phyloP scores from a whole-genome alignment of 176 grass and related monocot genomes.

The Oryza rufipogon region DNA sequence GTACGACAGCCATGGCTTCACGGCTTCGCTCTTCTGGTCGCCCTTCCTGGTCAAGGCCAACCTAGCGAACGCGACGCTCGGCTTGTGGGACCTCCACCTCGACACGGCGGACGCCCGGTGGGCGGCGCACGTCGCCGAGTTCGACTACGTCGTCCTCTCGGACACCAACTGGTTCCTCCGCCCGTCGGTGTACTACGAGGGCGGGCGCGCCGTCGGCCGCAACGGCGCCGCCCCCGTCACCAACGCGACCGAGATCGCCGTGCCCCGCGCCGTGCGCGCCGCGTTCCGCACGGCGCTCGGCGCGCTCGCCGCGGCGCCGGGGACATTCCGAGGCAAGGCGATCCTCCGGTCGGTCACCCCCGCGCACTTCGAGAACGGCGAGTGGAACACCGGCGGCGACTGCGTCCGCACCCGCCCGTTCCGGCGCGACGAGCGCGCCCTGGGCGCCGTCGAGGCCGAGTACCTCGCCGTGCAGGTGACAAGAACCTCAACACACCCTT shows the following conservation, averaged over 20 bases:
- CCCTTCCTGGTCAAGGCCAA: slow-evolving; percentile 63
- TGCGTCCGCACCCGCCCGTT: slow-evolving; percentile 55
- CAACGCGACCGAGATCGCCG: slow-evolving; percentile 50
- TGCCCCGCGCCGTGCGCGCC: slow-evolving; percentile 34
- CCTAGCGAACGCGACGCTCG: slow-evolving; percentile 51
- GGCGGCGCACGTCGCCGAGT: slow-evolving; percentile 44
- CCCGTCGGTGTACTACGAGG: slow-evolving; percentile 50
- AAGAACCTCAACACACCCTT: too few species aligned
- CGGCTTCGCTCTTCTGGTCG: slow-evolving; percentile 63
- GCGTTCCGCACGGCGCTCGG: slow-evolving; percentile 59
- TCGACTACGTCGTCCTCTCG: slow-evolving; percentile 56
- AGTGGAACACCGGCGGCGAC: slow-evolving; percentile 75
- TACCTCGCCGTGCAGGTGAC: slow-evolving; percentile 45
- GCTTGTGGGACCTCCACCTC: slow-evolving; percentile 62
- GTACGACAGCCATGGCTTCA: slow-evolving; percentile 52
- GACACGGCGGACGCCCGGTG: slow-evolving; percentile 55
- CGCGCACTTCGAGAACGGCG: slow-evolving; percentile 68
- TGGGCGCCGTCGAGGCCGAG: slow-evolving; percentile 52
- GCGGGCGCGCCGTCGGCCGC: slow-evolving; percentile 37
- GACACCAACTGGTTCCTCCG: slow-evolving; percentile 68
- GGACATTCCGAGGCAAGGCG: slow-evolving; percentile 48
- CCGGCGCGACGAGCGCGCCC: slow-evolving; percentile 33
- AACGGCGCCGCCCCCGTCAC: slow-evolving; percentile 14
- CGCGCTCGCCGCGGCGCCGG: neutral
- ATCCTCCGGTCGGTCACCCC: slow-evolving; percentile 60